Conservation (phyloP, 306 rosid species). For the Carpinus viminea region DNA sequence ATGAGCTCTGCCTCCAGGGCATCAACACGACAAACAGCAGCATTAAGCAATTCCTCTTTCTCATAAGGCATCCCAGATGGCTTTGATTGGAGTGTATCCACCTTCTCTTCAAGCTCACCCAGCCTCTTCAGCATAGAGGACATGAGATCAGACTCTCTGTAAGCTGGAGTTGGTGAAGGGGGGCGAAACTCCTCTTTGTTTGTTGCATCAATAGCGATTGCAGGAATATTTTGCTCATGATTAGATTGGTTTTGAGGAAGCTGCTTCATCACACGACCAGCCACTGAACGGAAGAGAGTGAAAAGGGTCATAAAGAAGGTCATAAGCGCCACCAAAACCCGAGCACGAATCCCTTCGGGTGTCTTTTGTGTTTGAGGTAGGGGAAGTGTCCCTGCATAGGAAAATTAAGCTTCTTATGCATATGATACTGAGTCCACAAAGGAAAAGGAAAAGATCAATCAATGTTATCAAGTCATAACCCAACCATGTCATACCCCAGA, state of each 20-base stretch:
- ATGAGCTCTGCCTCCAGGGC: conserved; percentile 95
- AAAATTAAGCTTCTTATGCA: conserved; percentile 12
- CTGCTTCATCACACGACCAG: conserved; percentile 50
- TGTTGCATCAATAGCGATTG: conserved; percentile 31
- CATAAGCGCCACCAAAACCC: conserved; percentile 55
- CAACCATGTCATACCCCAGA: not conserved
- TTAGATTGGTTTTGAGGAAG: conserved; percentile 39
- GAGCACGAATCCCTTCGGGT: conserved; percentile 53
- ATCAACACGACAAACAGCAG: conserved; percentile 97
- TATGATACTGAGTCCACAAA: too few relatives aligned
- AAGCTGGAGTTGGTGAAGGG: conserved; percentile 45
- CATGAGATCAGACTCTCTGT: conserved; percentile 48
- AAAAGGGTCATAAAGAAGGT: conserved; percentile 62
- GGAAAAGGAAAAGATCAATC: not conserved
- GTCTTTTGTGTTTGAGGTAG: conserved; percentile 33
- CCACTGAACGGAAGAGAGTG: conserved; percentile 46
- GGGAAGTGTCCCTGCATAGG: conserved; percentile 57
- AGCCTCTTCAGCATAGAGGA: conserved; percentile 67
- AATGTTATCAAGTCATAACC: not conserved
- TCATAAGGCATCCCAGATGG: conserved; percentile 92
- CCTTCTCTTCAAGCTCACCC: conserved; percentile 89
- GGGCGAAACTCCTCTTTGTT: conserved; percentile 38
- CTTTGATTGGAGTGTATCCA: conserved; percentile 72
- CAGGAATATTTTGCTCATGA: conserved; percentile 37
- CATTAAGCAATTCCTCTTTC: conserved; percentile 92